phyloP scores from a whole-genome alignment of 257 asterid species.

The Solanum virginianum region DNA sequence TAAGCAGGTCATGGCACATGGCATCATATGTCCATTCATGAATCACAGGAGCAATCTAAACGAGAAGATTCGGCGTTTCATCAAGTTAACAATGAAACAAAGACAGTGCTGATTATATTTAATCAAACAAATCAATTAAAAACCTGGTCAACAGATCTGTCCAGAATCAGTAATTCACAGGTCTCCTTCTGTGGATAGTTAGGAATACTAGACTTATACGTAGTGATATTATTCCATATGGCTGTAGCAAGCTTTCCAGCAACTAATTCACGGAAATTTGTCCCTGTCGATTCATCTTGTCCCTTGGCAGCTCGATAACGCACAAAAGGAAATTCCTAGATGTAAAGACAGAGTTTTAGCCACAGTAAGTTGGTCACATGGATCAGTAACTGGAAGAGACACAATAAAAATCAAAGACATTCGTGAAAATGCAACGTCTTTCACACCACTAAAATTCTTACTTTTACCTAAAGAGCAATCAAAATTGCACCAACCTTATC shows the following conservation, averaged over 20 bases:
- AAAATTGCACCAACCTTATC: not conserved
- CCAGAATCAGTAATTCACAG: slow-evolving; percentile 84
- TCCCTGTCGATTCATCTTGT: slow-evolving; percentile 20
- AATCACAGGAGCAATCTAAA: slow-evolving; percentile 87
- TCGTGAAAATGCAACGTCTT: not conserved
- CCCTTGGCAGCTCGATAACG: slow-evolving; percentile 60
- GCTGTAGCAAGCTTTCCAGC: slow-evolving; percentile 74
- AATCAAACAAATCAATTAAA: not conserved
- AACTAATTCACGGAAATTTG: slow-evolving; percentile 45
- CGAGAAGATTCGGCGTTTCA: not conserved
- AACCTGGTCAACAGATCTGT: slow-evolving; percentile 94
- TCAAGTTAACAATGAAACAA: not conserved
- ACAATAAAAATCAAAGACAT: not conserved
- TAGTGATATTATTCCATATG: slow-evolving; percentile 55
- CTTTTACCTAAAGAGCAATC: not conserved
- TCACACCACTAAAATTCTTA: not conserved
- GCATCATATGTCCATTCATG: slow-evolving; percentile 99
- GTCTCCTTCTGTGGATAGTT: slow-evolving; percentile 80
- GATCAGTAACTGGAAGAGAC: not conserved
- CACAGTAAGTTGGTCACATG: not conserved
- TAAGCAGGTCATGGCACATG: slow-evolving; percentile 95
- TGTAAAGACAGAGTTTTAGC: not conserved
- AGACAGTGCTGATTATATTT: not conserved
- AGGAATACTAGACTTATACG: slow-evolving; percentile 57
- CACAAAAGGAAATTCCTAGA: slow-evolving; percentile 46